These are phyloP conservation scores for Xylaria venustula DNA, from an alignment of 495 filamentous ascomycete genomes.

Conservation along the genomic window DNA sequence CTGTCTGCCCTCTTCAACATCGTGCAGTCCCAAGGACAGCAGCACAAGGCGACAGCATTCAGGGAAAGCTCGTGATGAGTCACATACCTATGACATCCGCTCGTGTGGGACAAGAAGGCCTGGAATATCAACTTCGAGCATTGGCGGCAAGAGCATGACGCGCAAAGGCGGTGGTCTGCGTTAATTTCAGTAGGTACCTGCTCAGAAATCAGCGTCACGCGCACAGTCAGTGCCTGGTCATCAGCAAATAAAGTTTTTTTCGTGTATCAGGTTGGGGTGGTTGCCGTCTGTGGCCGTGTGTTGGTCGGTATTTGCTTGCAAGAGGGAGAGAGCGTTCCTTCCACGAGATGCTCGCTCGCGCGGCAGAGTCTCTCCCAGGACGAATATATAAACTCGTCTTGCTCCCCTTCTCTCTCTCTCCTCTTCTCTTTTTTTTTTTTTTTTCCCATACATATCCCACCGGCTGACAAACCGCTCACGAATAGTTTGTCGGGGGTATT, in stretches of 20 bases:
- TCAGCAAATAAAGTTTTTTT: background rate
- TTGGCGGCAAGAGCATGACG: background rate
- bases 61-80: too few species aligned
- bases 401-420: background rate
- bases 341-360: background rate
- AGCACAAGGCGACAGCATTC: too few species aligned
- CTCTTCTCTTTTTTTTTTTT: background rate
- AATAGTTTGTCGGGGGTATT: background rate
- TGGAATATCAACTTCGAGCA: background rate
- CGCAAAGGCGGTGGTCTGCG: background rate
- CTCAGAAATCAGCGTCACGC: background rate
- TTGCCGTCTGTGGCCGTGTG: background rate
- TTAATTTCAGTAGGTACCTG: background rate
- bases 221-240: background rate
- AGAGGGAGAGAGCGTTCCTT: background rate
- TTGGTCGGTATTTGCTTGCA: background rate
- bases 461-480: constrained; percentile 3
- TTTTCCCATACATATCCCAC: background rate
- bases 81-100: too few species aligned
- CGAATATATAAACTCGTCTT: constrained; percentile 2
- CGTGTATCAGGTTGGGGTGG: background rate
- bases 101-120: too few species aligned
- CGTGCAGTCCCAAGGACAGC: too few species aligned
- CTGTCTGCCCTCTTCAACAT: too few species aligned
- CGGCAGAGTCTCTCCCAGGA: too few species aligned